These are phyloP conservation scores for Sarcocystis neurona DNA, from an alignment of 169 alveolate species.

Conservation along the genomic window DNA sequence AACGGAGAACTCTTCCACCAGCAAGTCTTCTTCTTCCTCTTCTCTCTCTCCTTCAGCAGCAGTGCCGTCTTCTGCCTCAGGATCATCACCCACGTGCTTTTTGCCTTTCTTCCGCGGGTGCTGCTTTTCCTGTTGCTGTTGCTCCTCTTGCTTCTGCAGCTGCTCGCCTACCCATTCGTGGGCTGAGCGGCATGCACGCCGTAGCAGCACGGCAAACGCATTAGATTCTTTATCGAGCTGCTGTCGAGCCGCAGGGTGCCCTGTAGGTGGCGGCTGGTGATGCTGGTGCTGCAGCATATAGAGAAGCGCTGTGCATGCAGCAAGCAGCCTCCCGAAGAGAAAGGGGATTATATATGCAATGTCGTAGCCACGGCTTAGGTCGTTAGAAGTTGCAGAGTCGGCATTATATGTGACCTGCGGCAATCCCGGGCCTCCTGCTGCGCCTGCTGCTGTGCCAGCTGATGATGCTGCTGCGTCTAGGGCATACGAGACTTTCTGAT, in stretches of 20 bases:
- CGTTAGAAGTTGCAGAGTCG: too few species aligned
- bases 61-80: neutral
- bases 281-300: neutral
- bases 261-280: too few species aligned
- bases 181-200: neutral
- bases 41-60: neutral
- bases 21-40: neutral
- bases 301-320: slow-evolving; percentile 45
- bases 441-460: too few species aligned
- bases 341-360: slow-evolving; percentile 49
- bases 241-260: too few species aligned
- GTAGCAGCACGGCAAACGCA: neutral
- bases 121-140: neutral
- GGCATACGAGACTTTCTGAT: too few species aligned
- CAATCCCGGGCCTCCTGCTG: too few species aligned
- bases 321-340: slow-evolving; percentile 57
- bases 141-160: neutral
- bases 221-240: neutral
- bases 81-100: neutral
- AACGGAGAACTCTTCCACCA: neutral
- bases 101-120: neutral
- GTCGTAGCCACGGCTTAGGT: slow-evolving; percentile 48
- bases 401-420: too few species aligned
- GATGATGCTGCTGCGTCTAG: too few species aligned
- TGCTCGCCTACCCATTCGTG: neutral